Conservation (phyloP, 768 basidiomycete genomes). For the Tricholoma bakamatsutake region DNA sequence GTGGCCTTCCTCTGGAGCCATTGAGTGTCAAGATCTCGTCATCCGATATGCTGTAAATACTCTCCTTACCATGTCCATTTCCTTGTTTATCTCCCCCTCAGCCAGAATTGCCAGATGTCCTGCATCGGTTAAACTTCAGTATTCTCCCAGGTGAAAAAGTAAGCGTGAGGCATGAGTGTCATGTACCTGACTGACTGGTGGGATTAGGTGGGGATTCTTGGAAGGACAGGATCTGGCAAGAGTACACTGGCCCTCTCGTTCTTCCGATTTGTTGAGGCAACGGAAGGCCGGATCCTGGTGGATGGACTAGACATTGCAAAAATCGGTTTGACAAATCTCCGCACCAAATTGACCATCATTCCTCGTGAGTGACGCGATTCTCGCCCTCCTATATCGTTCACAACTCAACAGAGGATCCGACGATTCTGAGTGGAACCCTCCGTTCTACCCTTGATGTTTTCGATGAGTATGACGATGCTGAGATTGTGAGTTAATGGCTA, state of each 20-base stretch:
- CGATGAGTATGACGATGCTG: constrained; percentile 76
- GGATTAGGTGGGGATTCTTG: constrained; percentile 59
- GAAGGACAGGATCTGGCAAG: constrained; percentile 72
- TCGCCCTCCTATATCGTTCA: background rate
- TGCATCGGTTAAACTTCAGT: constrained; percentile 74
- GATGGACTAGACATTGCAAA: constrained; percentile 77
- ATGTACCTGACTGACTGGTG: background rate
- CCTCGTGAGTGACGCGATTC: constrained; percentile 44
- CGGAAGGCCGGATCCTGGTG: constrained; percentile 64
- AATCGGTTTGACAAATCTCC: constrained; percentile 77
- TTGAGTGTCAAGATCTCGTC: constrained; percentile 68
- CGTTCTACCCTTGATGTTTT: constrained; percentile 83
- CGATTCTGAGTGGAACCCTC: constrained; percentile 77
- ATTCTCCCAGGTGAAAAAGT: constrained; percentile 76
- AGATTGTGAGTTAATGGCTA: constrained; percentile 50
- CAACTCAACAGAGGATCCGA: constrained; percentile 68
- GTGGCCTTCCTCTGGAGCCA: constrained; percentile 72
- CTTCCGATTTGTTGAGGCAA: constrained; percentile 87
- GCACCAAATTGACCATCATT: constrained; percentile 64
- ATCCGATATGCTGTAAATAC: constrained; percentile 65
- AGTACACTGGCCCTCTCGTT: constrained; percentile 74
- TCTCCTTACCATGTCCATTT: background rate
- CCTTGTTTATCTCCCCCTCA: constrained; percentile 19
- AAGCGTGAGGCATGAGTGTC: constrained; percentile 8
- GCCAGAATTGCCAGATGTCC: constrained; percentile 83